Evolutionary conservation across 106 monocot genomes (phyloP).

Genomic region (Platanthera zijinensis): DNA sequence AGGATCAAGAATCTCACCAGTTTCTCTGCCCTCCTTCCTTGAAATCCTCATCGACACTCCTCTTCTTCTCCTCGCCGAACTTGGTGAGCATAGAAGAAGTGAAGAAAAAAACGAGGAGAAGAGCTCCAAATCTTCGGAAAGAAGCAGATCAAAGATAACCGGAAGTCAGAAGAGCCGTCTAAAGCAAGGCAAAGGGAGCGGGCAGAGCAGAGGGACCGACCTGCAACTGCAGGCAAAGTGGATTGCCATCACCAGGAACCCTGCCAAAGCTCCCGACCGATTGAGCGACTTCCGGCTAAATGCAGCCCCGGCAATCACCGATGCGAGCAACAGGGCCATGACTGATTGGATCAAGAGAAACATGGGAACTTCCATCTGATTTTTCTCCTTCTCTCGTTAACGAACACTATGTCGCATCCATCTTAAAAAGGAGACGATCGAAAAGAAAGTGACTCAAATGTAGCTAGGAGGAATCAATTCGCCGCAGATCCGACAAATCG

Average conservation of each 20-base stretch:
- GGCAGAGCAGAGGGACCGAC: constrained; percentile 12
- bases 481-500: no score
- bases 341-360: constrained; percentile 21
- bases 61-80: constrained; percentile 67
- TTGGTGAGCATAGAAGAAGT: constrained; percentile 75
- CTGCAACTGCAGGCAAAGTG: constrained; percentile 71
- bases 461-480: no score
- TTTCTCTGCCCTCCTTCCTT: constrained; percentile 87
- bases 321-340: constrained; percentile 31
- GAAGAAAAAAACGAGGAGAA: constrained; percentile 84
- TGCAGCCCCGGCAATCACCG: constrained; percentile 31
- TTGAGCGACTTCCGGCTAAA: constrained; percentile 53
- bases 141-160: not conserved
- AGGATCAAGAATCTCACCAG: constrained; percentile 43
- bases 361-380: constrained; percentile 11
- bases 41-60: constrained; percentile 55
- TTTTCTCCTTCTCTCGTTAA: not conserved
- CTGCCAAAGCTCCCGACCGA: constrained; percentile 57
- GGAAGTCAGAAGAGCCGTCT: not conserved
- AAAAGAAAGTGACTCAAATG: no score
- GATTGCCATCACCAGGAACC: constrained; percentile 70
- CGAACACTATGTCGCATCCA: not conserved
- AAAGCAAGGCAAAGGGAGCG: not conserved
- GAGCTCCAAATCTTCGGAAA: constrained; percentile 51
- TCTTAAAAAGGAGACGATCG: no score